Base-by-base conservation (phyloP, 257 asterid species). In the Capsicum rhomboideum region DNA sequence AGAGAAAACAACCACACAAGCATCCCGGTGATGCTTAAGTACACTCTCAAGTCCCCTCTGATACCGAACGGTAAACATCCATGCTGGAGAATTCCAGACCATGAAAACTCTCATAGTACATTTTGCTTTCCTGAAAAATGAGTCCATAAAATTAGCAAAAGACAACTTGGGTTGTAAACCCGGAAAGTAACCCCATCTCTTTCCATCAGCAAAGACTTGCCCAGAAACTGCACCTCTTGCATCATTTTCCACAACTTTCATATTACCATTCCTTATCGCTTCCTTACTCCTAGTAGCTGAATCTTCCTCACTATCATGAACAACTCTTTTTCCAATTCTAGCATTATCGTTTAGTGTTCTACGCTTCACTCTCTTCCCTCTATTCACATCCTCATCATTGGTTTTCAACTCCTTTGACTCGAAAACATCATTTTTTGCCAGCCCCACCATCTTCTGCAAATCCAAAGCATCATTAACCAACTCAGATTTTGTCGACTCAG, bases 1-100 rank as follows among this genome's bases (percentile, higher is more conserved):
- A n/a, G 98, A 94, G 86, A 97, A 93, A 84, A 94, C 94, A 83
- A 95, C 96, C 79, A 96, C 90, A 78, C 99, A 96, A 5, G 97
- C 98, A 85, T 92, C 94, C 28, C 78, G 86, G 63, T 94, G 94
- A 89, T 91, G 96, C 82, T 90, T 86, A 18, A 95, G 92, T 79
- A 95, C 88, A 86, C 99, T 97, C 91, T 95, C 99, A 74, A 97
- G 88, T 17, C 94, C 97, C 86, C 99, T 92, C 90, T 92, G 97
- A 86, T 93, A 94, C 72, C 99, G 95, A 86, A 93, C 91, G 68
- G 97, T 91, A 90, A 93, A 95, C 97, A 86, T 91, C 99, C 99
- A 97, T 9, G 96, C 85, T 21, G 99, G 97, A n/a, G 98, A 97
- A 91, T 97, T 95, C 99, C 99, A 97, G 79, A 93, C 98, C 97